Conservation (phyloP, 2,329 filamentous ascomycete genomes). For the Fusarium sp. region DNA sequence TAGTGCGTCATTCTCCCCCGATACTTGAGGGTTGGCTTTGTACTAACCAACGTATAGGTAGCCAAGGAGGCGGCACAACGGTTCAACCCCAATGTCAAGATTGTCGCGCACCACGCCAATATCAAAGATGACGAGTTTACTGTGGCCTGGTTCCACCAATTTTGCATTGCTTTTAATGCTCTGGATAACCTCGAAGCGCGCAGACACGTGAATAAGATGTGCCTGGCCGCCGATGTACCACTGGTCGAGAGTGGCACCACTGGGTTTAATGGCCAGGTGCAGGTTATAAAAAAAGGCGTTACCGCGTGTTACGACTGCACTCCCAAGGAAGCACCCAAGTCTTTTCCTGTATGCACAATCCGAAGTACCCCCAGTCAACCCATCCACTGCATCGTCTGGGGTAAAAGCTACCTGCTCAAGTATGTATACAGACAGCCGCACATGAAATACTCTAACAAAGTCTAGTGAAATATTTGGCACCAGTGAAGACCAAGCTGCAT, state of each 20-base stretch:
- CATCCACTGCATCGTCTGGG: constrained; percentile 99
- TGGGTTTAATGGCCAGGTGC: constrained; percentile 96
- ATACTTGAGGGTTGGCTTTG: constrained; percentile 1
- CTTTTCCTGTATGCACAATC: constrained; percentile 96
- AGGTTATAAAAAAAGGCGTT: constrained; percentile 91
- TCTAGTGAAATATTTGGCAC: constrained; percentile 84
- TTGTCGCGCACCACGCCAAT: constrained; percentile 91
- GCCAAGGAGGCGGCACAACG: constrained; percentile 90
- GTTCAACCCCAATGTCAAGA: constrained; percentile 89
- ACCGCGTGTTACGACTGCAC: constrained; percentile 98
- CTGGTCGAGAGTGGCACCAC: constrained; percentile 97
- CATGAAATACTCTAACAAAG: constrained; percentile 7
- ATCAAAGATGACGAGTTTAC: constrained; percentile 92
- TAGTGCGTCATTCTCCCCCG: constrained; percentile 66
- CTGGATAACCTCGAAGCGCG: constrained; percentile 95
- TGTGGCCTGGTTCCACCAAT: constrained; percentile 86
- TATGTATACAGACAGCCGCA: constrained; percentile 46
- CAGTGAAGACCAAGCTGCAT: constrained; percentile 84
- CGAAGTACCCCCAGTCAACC: constrained; percentile 95
- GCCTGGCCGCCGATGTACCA: constrained; percentile 87
- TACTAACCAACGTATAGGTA: constrained; percentile 65
- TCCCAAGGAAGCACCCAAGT: constrained; percentile 88
- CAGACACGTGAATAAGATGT: constrained; percentile 98
- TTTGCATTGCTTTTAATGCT: constrained; percentile 93
- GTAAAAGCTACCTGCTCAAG: constrained; percentile 93